Evolutionary conservation across 768 basidiomycete species (phyloP).

Genomic region (Boletus pseudo-olivaceus): DNA sequence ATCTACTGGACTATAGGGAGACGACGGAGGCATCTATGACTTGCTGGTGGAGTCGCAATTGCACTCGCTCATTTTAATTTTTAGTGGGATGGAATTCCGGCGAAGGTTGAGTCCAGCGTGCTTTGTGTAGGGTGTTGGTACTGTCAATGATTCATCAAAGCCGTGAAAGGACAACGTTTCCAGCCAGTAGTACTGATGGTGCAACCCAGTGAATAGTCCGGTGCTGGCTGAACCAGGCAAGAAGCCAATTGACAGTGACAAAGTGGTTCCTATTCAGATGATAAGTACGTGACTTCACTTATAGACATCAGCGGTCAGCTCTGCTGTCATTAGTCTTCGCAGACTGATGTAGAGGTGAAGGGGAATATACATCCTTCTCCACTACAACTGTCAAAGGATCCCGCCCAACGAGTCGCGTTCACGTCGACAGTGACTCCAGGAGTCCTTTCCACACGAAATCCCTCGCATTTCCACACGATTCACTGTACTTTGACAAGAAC

Average conservation of each 20-base stretch:
- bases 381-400: not conserved
- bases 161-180: not conserved
- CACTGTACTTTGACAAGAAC: slow-evolving; percentile 76
- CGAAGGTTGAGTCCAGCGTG: not conserved
- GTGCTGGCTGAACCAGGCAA: not conserved
- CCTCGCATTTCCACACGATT: slow-evolving; percentile 74
- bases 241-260: not conserved
- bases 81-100: too few relatives aligned
- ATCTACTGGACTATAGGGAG: not conserved
- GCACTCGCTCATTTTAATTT: too few relatives aligned
- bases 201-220: not conserved
- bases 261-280: not conserved
- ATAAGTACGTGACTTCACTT: not conserved
- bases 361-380: not conserved
- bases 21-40: not conserved
- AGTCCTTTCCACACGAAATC: slow-evolving; percentile 74
- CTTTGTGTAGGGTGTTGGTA: not conserved
- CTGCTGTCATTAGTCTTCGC: not conserved
- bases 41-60: too few relatives aligned
- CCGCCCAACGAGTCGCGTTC: not conserved
- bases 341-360: not conserved
- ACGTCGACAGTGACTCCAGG: slow-evolving; percentile 31
- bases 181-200: not conserved
- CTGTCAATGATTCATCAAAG: not conserved
- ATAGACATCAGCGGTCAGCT: not conserved